Base-by-base conservation (phyloP, 495 filamentous ascomycete genomes). In the Penicillium desertorum region DNA sequence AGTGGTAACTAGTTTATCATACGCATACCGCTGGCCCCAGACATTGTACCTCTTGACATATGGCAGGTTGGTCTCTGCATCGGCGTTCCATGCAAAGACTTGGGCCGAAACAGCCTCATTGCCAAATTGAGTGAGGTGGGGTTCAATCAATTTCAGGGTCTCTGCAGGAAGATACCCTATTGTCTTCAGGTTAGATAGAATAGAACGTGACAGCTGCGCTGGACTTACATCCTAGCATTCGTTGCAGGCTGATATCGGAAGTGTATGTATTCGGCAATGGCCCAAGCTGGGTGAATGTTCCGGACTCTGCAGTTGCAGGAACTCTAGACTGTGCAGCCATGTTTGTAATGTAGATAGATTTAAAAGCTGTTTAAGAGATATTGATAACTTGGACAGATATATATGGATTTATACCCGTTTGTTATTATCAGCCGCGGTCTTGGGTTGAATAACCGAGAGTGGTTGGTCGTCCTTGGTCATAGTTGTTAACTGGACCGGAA, bases 191-290 rank as follows among this genome's bases (percentile, higher is more conserved):
- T 45, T 27, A 45, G 44, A 45, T 37, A 69, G 23, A 2, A 17
- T 29, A 5, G 41, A n/a, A 16, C 11, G 56, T 20, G 51, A n/a
- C 29, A 34, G 22, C 11, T 3, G 7, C 1, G 11, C 39, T n/a
- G 36, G 16, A 51, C 65, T 45, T 27, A 71, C 70, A 74, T 49
- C 58, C 27, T 8, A 73, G 57, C 2, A 59, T 34, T 5, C 68
- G 56, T 32, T 62, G 63, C 0, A 74, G 54, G 58, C 63, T 68
- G 5, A 46, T 55, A 30, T 74, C 71, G 0, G 71, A 67, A 6
- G 70, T 70, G 47, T 70, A 71, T 0, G 63, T 69, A 22, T 74
- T 74, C 34, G 61, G 59, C 36, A 74, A 45, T 14, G 60, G 48
- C 14, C 34, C 52, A 2, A 65, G 71, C 22, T 59, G 45, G 1